Evolutionary conservation across 768 basidiomycete species (phyloP).

Genomic region (Pisolithus orientalis): DNA sequence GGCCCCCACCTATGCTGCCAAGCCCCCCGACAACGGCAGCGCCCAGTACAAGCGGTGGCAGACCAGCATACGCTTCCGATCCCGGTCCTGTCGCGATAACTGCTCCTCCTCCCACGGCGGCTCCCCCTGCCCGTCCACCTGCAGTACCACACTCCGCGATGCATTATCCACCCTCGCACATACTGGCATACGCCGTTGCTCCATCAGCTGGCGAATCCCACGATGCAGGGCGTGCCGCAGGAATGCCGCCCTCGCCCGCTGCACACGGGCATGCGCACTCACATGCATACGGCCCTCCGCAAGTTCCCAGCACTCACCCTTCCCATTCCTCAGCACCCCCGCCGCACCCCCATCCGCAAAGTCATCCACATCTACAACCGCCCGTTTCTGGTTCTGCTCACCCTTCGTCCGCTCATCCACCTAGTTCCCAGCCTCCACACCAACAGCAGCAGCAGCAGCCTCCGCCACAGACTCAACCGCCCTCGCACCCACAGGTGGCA

Average conservation of each 20-base stretch:
- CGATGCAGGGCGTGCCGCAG: neutral
- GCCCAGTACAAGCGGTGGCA: neutral
- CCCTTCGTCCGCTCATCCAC: neutral
- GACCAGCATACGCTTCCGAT: neutral
- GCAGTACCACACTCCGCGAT: neutral
- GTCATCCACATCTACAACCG: conserved; percentile 4
- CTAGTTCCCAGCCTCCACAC: conserved; percentile 14
- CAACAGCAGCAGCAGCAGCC: conserved; percentile 15
- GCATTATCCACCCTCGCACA: neutral
- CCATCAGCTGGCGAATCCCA: neutral
- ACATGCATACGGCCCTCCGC: neutral
- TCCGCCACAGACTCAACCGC: conserved; percentile 14
- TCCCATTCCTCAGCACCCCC: neutral
- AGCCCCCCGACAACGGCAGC: neutral
- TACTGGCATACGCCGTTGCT: neutral
- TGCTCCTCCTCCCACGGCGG: neutral
- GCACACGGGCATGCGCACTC: neutral
- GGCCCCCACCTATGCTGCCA: neutral
- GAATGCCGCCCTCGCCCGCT: too few relatives aligned
- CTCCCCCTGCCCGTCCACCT: neutral
- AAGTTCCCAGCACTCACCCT: neutral
- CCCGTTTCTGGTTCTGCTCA: neutral
- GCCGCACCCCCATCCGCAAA: conserved; percentile 1
- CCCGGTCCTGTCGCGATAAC: neutral
- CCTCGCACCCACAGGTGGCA: conserved; percentile 17